phyloP scores from a whole-genome alignment of 306 rosid genomes.

The Cucurbita ficifolia region DNA sequence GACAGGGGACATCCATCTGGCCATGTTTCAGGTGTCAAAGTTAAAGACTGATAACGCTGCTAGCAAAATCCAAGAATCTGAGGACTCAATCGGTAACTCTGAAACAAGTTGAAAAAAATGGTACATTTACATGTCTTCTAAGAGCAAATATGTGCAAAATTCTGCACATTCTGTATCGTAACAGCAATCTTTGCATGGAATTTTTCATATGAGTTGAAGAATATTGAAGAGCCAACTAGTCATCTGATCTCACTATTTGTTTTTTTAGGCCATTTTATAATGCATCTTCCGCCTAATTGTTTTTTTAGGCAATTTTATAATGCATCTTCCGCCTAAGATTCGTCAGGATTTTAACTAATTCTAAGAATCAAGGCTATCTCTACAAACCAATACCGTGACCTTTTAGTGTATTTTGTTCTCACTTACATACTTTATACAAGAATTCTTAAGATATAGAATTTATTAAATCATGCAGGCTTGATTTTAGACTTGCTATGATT shows the following conservation, averaged over 20 bases:
- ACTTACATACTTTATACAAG: too few relatives aligned
- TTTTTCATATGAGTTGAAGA: neutral
- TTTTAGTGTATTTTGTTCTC: too few relatives aligned
- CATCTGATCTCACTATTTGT: neutral
- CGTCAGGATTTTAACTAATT: too few relatives aligned
- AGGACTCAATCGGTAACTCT: neutral
- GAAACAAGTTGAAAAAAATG: neutral
- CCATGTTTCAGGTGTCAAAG: slow-evolving; percentile 70
- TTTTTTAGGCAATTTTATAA: too few relatives aligned
- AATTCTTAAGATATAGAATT: too few relatives aligned
- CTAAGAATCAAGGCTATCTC: too few relatives aligned
- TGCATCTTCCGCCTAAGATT: too few relatives aligned
- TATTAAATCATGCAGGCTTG: too few relatives aligned
- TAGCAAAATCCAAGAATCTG: slow-evolving; percentile 14
- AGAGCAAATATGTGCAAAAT: neutral
- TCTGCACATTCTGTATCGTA: neutral
- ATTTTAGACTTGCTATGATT: too few relatives aligned
- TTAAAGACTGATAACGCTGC: slow-evolving; percentile 24
- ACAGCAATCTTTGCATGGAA: neutral
- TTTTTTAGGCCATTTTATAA: too few relatives aligned
- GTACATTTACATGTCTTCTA: neutral
- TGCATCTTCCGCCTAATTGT: too few relatives aligned
- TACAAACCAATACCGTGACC: too few relatives aligned
- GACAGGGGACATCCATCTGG: slow-evolving; percentile 72
- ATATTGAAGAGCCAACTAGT: neutral